Conservation (phyloP, 73 alveolate genomes). For the Effrenium voratum region DNA sequence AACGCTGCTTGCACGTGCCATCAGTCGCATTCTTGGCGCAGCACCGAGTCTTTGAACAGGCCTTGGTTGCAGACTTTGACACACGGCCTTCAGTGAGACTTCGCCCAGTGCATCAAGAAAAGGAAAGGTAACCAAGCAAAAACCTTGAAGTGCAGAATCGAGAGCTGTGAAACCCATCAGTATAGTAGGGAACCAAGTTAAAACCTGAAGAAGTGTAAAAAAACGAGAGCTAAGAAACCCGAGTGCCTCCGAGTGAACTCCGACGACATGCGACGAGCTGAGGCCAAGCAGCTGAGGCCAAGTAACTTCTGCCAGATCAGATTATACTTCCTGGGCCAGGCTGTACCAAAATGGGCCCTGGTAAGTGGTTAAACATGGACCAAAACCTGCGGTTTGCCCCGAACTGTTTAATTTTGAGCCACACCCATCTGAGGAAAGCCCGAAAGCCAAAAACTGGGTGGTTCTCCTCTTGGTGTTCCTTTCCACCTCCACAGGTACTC, state of each 20-base stretch:
- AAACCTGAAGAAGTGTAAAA: not conserved
- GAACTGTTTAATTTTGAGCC: too few relatives aligned
- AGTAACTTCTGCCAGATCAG: slow-evolving; percentile 76
- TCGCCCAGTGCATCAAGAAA: too few relatives aligned
- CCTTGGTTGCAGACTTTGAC: not conserved
- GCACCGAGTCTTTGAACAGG: slow-evolving; percentile 33
- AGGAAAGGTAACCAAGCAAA: too few relatives aligned
- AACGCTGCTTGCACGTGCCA: too few relatives aligned
- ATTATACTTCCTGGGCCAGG: slow-evolving; percentile 75
- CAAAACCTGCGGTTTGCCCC: too few relatives aligned
- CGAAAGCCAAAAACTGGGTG: too few relatives aligned
- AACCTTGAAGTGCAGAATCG: not conserved
- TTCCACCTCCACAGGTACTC: too few relatives aligned
- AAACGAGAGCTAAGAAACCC: not conserved
- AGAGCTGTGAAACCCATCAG: not conserved
- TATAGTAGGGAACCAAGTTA: not conserved
- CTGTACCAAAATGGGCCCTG: too few relatives aligned
- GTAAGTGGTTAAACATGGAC: too few relatives aligned
- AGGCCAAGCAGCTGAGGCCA: slow-evolving; percentile 32
- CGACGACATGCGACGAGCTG: not conserved
- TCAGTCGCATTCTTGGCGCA: not conserved
- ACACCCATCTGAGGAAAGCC: too few relatives aligned
- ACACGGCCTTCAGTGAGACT: not conserved
- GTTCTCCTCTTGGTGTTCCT: too few relatives aligned
- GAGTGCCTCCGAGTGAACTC: not conserved